A percentile compares a stretch with the other conserved stretches of the same genome.
These are phyloP conservation scores for Malassezia japonica DNA, from an alignment of 1,284 basidiomycete genomes.

Conservation along the genomic window DNA sequence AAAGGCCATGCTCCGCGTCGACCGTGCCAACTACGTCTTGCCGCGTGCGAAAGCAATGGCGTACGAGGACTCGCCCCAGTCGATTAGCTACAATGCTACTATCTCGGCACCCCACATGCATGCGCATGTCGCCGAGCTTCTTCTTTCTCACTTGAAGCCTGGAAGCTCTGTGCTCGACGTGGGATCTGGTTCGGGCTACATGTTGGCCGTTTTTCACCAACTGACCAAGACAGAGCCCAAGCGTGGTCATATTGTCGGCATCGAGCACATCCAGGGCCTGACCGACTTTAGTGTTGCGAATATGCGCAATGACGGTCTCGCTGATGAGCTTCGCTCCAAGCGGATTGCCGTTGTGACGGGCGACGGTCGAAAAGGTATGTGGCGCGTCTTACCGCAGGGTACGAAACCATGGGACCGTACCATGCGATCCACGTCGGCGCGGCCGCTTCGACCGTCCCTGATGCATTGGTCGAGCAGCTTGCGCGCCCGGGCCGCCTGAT, in stretches of 20 bases:
- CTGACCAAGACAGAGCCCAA: conserved; percentile 20
- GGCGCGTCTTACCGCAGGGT: conserved; percentile 18
- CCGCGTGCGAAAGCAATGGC: conserved; percentile 34
- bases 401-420: conserved; percentile 58
- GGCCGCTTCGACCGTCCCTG: conserved; percentile 57
- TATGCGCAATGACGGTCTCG: conserved; percentile 61
- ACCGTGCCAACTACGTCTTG: conserved; percentile 57
- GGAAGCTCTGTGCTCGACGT: conserved; percentile 70
- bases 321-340: conserved; percentile 53
- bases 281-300: conserved; percentile 61
- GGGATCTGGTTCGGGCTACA: conserved; percentile 35
- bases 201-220: conserved; percentile 39
- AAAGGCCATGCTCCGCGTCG: conserved; percentile 27
- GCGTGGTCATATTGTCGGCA: conserved; percentile 66
- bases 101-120: conserved; percentile 84
- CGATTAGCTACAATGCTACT: conserved; percentile 69
- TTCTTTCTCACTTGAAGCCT: conserved; percentile 62
- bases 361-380: conserved; percentile 67
- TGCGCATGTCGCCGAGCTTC: conserved; percentile 66
- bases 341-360: conserved; percentile 61
- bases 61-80: conserved; percentile 73
- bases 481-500: conserved; percentile 80
- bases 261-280: conserved; percentile 66
- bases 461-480: conserved; percentile 63
- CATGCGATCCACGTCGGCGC: conserved; percentile 91